phyloP scores from a whole-genome alignment of 371 early-diverging fungal species.

The Lichtheimia hyalospora region DNA sequence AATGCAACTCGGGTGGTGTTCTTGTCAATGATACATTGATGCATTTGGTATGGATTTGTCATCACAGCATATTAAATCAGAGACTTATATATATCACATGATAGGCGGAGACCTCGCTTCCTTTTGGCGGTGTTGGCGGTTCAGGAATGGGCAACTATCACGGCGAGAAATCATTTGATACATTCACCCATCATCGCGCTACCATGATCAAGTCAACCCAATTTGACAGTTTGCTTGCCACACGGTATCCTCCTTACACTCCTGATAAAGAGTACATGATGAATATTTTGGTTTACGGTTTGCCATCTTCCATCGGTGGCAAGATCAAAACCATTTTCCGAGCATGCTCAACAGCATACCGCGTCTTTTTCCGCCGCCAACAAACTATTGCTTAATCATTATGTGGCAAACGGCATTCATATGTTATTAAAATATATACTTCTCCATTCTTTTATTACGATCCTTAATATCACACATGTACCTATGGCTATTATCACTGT shows the following conservation, averaged over 20 bases:
- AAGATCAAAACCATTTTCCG: conserved; percentile 25
- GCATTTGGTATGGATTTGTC: conserved; percentile 25
- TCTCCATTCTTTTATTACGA: too few species aligned
- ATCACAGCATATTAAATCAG: too few species aligned
- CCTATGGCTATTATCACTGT: too few species aligned
- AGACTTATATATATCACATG: too few species aligned
- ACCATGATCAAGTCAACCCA: conserved; percentile 53
- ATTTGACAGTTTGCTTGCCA: conserved; percentile 40
- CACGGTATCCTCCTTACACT: conserved; percentile 52
- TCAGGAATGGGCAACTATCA: conserved; percentile 85
- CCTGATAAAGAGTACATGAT: conserved; percentile 33
- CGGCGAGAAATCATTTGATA: conserved; percentile 74
- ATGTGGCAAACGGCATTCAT: too few species aligned
- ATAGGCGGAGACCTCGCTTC: conserved; percentile 49
- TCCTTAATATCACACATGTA: too few species aligned
- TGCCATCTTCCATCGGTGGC: conserved; percentile 23
- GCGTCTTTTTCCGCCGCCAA: not conserved
- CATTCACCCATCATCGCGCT: conserved; percentile 67
- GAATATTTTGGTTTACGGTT: conserved; percentile 24
- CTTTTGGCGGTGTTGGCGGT: conserved; percentile 87
- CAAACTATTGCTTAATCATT: not conserved
- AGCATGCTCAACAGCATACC: conserved; percentile 13
- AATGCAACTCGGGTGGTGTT: conserved; percentile 67
- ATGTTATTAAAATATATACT: too few species aligned
- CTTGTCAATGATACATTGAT: conserved; percentile 74